phyloP scores from a whole-genome alignment of 371 early-diverging fungal species.

The Mucor lusitanicus region DNA sequence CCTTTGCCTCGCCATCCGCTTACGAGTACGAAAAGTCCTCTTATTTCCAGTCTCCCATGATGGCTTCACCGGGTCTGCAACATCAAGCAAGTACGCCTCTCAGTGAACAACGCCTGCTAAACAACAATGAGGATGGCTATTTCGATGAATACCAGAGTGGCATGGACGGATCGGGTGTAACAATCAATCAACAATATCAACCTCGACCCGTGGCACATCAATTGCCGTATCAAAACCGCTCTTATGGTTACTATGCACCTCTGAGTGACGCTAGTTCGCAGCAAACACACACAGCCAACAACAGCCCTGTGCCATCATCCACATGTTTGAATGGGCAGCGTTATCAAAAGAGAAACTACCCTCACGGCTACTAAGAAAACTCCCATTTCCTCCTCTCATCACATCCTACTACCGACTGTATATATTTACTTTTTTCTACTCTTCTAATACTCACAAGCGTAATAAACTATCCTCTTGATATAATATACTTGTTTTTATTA shows the following conservation, averaged over 20 bases:
- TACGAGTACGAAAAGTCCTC: not conserved
- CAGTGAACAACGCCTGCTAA: not conserved
- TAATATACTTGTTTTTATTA: not conserved
- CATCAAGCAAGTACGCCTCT: not conserved
- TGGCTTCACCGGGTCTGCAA: not conserved
- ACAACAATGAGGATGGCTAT: not conserved
- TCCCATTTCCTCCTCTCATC: too few species aligned
- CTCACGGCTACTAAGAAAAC: not conserved
- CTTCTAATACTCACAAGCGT: too few species aligned
- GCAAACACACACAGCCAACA: not conserved
- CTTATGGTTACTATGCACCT: not conserved
- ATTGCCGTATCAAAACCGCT: not conserved
- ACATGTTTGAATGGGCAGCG: constrained; percentile 7
- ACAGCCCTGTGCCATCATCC: not conserved
- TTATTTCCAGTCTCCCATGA: not conserved
- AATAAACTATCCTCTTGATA: not conserved
- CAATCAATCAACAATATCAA: not conserved
- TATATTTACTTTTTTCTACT: not conserved
- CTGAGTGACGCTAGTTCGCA: not conserved
- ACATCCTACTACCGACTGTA: constrained; percentile 1
- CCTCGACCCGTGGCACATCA: not conserved
- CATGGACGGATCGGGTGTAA: not conserved
- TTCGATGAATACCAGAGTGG: not conserved
- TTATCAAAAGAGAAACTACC: constrained; percentile 9
- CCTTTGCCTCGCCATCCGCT: not conserved